Conservation (phyloP, 2,329 filamentous ascomycete species). For the Aureobasidium sp. region DNA sequence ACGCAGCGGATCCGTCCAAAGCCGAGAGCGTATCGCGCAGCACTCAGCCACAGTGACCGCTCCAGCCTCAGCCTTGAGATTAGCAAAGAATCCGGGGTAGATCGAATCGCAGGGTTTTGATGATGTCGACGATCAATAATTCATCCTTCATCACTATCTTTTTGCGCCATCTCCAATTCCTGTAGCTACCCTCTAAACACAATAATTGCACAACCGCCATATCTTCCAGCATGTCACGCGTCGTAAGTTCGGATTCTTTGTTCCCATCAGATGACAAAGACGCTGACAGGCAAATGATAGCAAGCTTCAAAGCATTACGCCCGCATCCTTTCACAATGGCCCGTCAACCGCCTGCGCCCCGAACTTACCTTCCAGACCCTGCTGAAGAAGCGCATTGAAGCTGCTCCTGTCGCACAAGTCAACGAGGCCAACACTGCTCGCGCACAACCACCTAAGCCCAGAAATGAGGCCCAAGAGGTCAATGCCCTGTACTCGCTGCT, state of each 20-base stretch:
- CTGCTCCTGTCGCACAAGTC: conserved; percentile 17
- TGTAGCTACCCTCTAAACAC: not conserved
- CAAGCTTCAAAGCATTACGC: conserved; percentile 39
- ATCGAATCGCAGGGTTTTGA: conserved; percentile 4
- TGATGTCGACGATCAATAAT: conserved; percentile 10
- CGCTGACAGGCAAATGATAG: conserved; percentile 13
- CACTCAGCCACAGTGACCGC: not conserved
- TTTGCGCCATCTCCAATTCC: not conserved
- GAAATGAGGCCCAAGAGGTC: conserved; percentile 36
- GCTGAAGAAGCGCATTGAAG: conserved; percentile 33
- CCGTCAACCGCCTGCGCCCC: conserved; percentile 41
- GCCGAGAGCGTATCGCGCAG: not conserved
- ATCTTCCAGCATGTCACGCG: conserved; percentile 5
- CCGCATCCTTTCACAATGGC: conserved; percentile 42
- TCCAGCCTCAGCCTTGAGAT: not conserved
- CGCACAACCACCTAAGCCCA: not conserved
- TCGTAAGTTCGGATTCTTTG: not conserved
- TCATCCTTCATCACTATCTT: not conserved
- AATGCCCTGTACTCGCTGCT: conserved; percentile 54
- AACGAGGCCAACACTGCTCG: conserved; percentile 14
- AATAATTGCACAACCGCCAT: not conserved
- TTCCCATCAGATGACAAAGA: not conserved
- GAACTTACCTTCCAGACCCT: conserved; percentile 36
- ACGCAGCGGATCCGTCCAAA: not conserved
- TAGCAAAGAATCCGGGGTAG: not conserved